Evolutionary conservation across 2,329 filamentous ascomycete species (phyloP).

Genomic region (Cladosporium oxysporum): DNA sequence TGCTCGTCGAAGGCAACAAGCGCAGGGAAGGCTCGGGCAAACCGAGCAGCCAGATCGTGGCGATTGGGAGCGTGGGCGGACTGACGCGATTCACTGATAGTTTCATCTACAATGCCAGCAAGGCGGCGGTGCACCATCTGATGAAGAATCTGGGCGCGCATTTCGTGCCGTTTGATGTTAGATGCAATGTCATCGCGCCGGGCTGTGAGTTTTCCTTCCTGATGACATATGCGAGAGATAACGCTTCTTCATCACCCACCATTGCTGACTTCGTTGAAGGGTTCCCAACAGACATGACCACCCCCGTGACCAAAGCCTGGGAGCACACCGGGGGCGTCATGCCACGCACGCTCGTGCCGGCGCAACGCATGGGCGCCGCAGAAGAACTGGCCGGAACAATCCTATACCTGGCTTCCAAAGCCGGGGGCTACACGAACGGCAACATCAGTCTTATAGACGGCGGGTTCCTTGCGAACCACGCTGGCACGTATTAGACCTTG

Average conservation of each 20-base stretch:
- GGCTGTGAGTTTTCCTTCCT: constrained; percentile 36
- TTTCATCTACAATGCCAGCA: constrained; percentile 46
- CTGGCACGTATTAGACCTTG: constrained; percentile 25
- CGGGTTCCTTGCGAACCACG: constrained; percentile 40
- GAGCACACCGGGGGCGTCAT: constrained; percentile 37
- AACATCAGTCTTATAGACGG: constrained; percentile 52
- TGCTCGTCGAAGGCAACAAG: constrained; percentile 48
- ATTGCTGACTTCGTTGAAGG: constrained; percentile 21
- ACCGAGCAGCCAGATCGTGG: constrained; percentile 50
- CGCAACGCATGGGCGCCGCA: constrained; percentile 34
- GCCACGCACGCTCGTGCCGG: constrained; percentile 34
- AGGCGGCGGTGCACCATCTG: constrained; percentile 47
- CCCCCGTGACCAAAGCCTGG: constrained; percentile 36
- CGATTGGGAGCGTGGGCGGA: constrained; percentile 44
- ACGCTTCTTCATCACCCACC: background rate
- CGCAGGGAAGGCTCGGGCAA: constrained; percentile 39
- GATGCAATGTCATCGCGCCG: constrained; percentile 51
- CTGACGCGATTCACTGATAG: constrained; percentile 39
- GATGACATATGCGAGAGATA: too few relatives aligned
- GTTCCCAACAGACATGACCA: constrained; percentile 50
- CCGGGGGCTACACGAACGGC: constrained; percentile 57
- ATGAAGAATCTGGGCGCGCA: constrained; percentile 47
- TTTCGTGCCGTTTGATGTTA: constrained; percentile 47
- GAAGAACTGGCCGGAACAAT: constrained; percentile 54
- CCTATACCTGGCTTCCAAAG: constrained; percentile 53